Base-by-base conservation (phyloP, 306 rosid species). In the Lotus japonicus region DNA sequence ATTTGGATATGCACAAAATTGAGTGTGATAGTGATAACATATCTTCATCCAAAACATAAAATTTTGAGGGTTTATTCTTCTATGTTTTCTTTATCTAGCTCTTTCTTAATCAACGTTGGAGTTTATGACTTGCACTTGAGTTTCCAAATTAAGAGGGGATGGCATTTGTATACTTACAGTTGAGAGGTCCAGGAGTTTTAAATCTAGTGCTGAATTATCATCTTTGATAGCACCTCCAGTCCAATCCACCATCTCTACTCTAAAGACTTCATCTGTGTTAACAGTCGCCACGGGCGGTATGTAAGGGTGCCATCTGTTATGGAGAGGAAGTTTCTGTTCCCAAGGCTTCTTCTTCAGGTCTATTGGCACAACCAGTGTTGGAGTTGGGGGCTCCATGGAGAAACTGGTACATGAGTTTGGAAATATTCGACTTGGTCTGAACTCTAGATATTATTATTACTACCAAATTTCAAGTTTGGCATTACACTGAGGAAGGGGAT, bases 281-380 rank as follows among this genome's bases (percentile, higher is more conserved):
- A 64, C 69, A n/a, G 26, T 21, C 3, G 55, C 82, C 4, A 71
- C 73, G 1, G 44, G 43, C 2, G 89, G 92, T 79, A 92, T 83
- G 41, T 45, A 48, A 36, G 95, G 92, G 76, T 92, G 96, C 98
- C 96, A 92, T 55, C 92, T 84, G 84, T 92, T 92, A 79, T 92
- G 98, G 54, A 87, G 92, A 16, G 92, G 88, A 19, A 75, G 68
- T 11, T 76, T 78, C 74, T 89, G 98, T 50, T 87, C 88, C 88
- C 85, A 89, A 68, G 98, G 87, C 78, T 84, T 84, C 77, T 64
- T 77, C 58, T 79, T 85, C 21, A 89, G 62, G 73, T 92, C 92
- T 76, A 92, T 68, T 12, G 95, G 82, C 71, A 87, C 81, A 38
- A 81, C 89, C 33, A 81, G 35, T 74, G 63, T 89, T 19, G 77